A percentile compares a stretch with the other conserved stretches of the same genome.
phyloP scores from a whole-genome alignment of 805 yeast genomes.

The Grigorovia yakushimaensis region DNA sequence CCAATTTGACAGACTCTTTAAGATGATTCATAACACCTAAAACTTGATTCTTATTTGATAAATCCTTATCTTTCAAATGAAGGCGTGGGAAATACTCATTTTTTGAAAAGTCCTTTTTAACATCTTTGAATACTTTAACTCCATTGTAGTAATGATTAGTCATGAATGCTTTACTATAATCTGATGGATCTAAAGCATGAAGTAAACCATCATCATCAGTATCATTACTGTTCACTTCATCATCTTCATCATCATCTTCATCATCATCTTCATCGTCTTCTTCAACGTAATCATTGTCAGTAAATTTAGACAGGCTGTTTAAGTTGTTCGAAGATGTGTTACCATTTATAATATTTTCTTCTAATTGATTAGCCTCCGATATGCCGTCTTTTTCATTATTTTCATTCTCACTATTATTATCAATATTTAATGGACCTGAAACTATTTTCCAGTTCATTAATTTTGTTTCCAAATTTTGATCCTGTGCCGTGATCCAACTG shows the following conservation, averaged over 20 bases:
- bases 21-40: neutral
- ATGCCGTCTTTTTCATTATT: too few relatives aligned
- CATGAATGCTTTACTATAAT: slow-evolving; percentile 3
- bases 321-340: too few relatives aligned
- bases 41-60: slow-evolving; percentile 8
- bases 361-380: too few relatives aligned
- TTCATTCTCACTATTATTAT: neutral
- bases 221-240: neutral
- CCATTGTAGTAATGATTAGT: slow-evolving; percentile 8
- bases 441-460: neutral
- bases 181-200: neutral
- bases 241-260: too few relatives aligned
- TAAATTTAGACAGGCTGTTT: too few relatives aligned
- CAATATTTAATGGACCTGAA: neutral
- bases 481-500: neutral
- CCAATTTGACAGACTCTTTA: neutral
- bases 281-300: neutral
- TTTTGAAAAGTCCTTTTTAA: slow-evolving; percentile 11
- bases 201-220: neutral
- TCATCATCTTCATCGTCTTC: slow-evolving; percentile 6
- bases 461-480: neutral
- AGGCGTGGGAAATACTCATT: slow-evolving; percentile 6
- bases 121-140: slow-evolving; percentile 7
- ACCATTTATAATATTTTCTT: too few relatives aligned
- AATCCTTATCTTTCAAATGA: slow-evolving; percentile 12